Evolutionary conservation across 176 grass and related monocot genomes (phyloP).

Genomic region (Oryza punctata): DNA sequence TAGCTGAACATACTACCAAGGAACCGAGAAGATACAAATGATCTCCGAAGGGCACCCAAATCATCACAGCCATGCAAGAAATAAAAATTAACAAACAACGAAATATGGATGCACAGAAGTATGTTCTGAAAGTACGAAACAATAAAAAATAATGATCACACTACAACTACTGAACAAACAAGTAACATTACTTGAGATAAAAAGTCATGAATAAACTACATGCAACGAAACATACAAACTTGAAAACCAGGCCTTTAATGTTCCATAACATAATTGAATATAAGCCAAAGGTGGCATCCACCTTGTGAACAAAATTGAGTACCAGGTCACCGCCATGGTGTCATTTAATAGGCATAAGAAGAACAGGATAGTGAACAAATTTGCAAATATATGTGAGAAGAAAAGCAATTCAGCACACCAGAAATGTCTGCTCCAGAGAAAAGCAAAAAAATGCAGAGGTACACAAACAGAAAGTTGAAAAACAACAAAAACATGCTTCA

Average conservation of each 20-base stretch:
- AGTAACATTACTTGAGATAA: no score
- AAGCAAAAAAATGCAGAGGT: background rate
- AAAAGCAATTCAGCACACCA: background rate
- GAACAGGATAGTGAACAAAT: no score
- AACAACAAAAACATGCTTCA: no score
- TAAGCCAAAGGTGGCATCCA: no score
- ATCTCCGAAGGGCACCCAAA: background rate
- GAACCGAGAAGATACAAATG: background rate
- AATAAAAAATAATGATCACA: background rate
- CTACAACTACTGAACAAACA: background rate
- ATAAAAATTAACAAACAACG: background rate
- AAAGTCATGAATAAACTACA: no score
- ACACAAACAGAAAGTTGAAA: background rate
- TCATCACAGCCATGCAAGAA: constrained; percentile 22
- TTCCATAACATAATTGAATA: no score
- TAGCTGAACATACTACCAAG: background rate
- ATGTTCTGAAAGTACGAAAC: background rate
- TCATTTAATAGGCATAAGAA: no score
- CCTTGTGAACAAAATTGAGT: no score
- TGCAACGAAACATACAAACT: no score
- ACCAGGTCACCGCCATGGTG: no score
- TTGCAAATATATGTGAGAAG: no score
- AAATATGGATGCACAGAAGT: background rate
- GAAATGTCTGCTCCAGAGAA: background rate
- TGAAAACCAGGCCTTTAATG: no score